Conservation (phyloP, 345 rosid species). For the Ailanthus altissimus region DNA sequence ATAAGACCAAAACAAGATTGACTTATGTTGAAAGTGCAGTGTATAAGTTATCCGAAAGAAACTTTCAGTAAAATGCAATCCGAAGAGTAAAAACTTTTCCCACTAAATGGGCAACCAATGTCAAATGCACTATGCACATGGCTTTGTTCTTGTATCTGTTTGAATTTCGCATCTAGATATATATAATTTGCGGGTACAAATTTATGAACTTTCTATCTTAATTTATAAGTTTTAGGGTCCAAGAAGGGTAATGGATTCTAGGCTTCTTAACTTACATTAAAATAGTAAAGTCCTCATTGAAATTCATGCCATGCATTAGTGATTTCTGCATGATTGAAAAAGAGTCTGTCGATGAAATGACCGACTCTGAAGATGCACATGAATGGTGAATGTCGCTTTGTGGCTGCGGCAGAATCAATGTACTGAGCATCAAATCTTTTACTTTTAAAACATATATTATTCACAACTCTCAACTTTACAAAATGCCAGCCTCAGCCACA, state of each 20-base stretch:
- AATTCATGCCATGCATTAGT: slow-evolving; percentile 10
- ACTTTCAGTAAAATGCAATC: not conserved
- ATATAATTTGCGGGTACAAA: too few species aligned
- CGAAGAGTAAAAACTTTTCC: not conserved
- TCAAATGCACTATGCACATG: not conserved
- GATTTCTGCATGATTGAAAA: slow-evolving; percentile 3
- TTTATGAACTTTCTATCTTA: not conserved
- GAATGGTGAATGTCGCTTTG: not conserved
- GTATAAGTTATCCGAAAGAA: too few species aligned
- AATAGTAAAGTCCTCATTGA: slow-evolving; percentile 10
- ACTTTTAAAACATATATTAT: not conserved
- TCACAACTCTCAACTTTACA: not conserved
- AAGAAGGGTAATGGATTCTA: not conserved
- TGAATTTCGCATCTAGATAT: too few species aligned
- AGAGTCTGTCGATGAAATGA: slow-evolving; percentile 1
- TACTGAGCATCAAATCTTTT: not conserved
- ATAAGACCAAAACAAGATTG: too few species aligned
- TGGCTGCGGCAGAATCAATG: not conserved
- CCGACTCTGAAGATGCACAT: not conserved
- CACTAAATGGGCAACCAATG: not conserved
- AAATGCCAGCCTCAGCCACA: slow-evolving; percentile 1
- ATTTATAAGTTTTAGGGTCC: too few species aligned
- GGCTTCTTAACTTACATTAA: not conserved
- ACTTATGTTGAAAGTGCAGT: too few species aligned
- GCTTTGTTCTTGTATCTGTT: not conserved